Evolutionary conservation across 2,329 filamentous ascomycete genomes (phyloP).

Genomic region (Penicillium sp.): DNA sequence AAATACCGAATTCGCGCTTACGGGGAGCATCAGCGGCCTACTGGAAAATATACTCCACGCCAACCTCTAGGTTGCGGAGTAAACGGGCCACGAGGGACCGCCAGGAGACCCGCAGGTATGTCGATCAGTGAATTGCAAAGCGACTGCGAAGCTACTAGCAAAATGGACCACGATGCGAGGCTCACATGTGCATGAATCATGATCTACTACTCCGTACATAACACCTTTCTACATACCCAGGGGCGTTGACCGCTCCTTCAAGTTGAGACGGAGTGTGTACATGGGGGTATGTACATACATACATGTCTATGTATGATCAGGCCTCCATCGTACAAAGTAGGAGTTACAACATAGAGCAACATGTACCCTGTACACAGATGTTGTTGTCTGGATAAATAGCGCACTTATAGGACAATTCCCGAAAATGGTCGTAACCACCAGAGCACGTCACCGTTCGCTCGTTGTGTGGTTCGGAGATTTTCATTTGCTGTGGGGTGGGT

Average conservation of each 20-base stretch:
- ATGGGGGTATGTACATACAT: too few species aligned
- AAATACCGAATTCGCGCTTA: background rate
- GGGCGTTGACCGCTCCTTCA: conserved; percentile 8
- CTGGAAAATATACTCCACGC: conserved; percentile 2
- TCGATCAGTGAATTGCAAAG: conserved; percentile 4
- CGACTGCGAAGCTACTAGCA: background rate
- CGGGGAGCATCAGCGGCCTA: background rate
- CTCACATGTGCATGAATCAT: conserved; percentile 1
- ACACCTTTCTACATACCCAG: background rate
- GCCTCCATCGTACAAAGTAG: too few species aligned
- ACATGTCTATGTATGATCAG: too few species aligned
- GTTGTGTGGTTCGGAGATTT: conserved; percentile 1
- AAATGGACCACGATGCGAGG: background rate
- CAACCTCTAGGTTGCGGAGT: conserved; percentile 12
- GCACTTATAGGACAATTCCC: background rate
- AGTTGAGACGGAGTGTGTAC: background rate
- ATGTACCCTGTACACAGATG: background rate
- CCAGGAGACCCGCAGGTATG: conserved; percentile 5
- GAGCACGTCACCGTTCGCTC: background rate
- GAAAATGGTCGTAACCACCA: conserved; percentile 2
- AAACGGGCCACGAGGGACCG: conserved; percentile 8
- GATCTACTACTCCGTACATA: background rate
- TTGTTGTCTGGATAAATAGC: background rate
- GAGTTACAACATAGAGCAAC: too few species aligned
- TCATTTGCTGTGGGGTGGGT: conserved; percentile 7